Evolutionary conservation across 2,329 filamentous ascomycete genomes (phyloP).

Genomic region (Pyrenochaeta sp.): DNA sequence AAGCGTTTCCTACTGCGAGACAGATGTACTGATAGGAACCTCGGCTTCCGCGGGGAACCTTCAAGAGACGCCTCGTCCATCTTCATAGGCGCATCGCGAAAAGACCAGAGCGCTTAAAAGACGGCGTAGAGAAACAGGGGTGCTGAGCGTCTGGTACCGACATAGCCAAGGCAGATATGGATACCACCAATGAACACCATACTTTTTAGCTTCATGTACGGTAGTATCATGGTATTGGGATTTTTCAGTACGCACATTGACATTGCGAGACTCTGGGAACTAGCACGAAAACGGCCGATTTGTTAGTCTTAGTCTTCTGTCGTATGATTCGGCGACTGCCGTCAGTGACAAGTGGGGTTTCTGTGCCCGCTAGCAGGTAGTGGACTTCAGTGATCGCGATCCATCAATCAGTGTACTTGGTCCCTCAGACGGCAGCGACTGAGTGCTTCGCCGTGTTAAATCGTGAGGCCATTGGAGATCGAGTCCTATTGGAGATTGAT

Average conservation of each 20-base stretch:
- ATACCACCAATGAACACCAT: conserved; percentile 3
- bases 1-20: conserved; percentile 17
- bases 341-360: conserved; percentile 1
- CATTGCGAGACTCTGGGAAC: neutral
- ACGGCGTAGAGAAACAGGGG: conserved; percentile 3
- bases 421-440: too few relatives aligned
- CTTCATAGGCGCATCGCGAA: neutral
- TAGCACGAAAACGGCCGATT: conserved; percentile 2
- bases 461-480: too few relatives aligned
- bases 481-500: too few relatives aligned
- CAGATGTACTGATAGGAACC: conserved; percentile 5
- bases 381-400: too few relatives aligned
- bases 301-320: conserved; percentile 10
- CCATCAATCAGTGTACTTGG: too few relatives aligned
- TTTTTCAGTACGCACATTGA: conserved; percentile 7
- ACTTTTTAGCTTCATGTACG: conserved; percentile 5
- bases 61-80: conserved; percentile 3
- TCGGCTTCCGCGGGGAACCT: conserved; percentile 13
- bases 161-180: conserved; percentile 7
- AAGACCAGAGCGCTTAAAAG: neutral
- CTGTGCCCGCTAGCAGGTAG: neutral
- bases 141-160: conserved; percentile 14
- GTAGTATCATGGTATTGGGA: conserved; percentile 19
- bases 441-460: too few relatives aligned
- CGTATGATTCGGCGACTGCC: conserved; percentile 6